Evolutionary conservation across 163 green algal genomes (phyloP).

Genomic region (Coccomyxa subellipsoidea): DNA sequence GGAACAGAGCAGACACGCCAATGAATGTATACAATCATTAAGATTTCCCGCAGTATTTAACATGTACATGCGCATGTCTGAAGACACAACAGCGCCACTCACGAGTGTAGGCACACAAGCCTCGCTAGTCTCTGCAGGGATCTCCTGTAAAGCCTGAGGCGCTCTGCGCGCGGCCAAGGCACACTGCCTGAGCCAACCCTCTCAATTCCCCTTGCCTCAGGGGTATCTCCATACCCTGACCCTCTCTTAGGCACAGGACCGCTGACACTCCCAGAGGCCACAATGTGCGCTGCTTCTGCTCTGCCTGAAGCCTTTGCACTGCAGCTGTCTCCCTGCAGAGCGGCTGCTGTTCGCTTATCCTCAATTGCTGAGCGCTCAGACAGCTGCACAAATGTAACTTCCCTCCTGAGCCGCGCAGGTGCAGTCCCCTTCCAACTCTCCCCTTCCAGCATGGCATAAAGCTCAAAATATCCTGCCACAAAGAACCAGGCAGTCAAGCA

Average conservation of each 20-base stretch:
- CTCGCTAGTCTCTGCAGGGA: not conserved
- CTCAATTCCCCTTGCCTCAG: not conserved
- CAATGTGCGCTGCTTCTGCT: too few relatives aligned
- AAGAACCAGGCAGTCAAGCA: not conserved
- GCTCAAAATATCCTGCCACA: conserved; percentile 14
- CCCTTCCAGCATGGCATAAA: conserved; percentile 20
- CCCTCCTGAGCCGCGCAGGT: too few relatives aligned
- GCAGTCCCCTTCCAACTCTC: not conserved
- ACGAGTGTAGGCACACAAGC: not conserved
- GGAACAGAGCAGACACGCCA: too few relatives aligned
- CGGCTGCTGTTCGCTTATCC: not conserved
- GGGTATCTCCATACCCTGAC: too few relatives aligned
- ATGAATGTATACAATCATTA: too few relatives aligned
- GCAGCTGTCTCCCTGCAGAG: not conserved
- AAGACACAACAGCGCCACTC: not conserved
- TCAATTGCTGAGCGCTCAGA: too few relatives aligned
- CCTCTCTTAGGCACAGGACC: too few relatives aligned
- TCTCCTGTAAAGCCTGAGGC: not conserved
- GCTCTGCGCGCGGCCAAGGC: not conserved
- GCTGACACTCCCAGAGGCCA: too few relatives aligned
- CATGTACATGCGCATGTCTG: too few relatives aligned
- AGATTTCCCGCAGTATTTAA: too few relatives aligned
- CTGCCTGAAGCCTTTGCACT: not conserved
- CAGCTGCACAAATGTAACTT: too few relatives aligned
- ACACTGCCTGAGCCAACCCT: not conserved